These are phyloP conservation scores for Amanita polypyramis DNA, from an alignment of 768 basidiomycete genomes.

Conservation along the genomic window DNA sequence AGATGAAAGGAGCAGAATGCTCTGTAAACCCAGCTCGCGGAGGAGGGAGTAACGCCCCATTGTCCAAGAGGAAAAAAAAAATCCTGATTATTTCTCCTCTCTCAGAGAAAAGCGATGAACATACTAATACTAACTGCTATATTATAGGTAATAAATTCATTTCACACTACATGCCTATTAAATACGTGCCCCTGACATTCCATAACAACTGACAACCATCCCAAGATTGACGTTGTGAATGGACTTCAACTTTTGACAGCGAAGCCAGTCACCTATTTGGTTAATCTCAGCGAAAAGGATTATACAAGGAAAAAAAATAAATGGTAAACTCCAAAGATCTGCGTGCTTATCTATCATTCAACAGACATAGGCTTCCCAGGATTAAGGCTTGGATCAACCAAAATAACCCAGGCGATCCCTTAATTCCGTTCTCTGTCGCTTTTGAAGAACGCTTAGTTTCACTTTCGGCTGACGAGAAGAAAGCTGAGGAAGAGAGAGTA, in stretches of 20 bases:
- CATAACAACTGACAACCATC: conserved; percentile 12
- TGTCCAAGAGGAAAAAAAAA: conserved; percentile 49
- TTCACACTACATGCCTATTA: neutral
- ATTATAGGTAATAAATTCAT: conserved; percentile 6
- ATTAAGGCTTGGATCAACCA: conserved; percentile 98
- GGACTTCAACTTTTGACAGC: conserved; percentile 85
- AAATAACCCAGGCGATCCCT: conserved; percentile 89
- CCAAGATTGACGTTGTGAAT: conserved; percentile 85
- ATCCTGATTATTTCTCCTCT: conserved; percentile 25
- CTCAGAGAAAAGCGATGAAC: neutral
- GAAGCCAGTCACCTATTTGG: conserved; percentile 95
- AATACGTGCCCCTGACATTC: conserved; percentile 1
- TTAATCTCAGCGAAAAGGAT: conserved; percentile 92
- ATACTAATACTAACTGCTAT: neutral
- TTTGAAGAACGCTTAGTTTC: conserved; percentile 80
- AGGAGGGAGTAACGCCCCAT: conserved; percentile 90
- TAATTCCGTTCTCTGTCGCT: conserved; percentile 96
- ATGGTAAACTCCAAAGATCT: conserved; percentile 41
- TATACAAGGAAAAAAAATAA: conserved; percentile 98
- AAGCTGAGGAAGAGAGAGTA: conserved; percentile 64
- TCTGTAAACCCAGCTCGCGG: conserved; percentile 94
- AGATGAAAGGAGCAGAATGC: conserved; percentile 72
- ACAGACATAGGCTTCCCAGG: conserved; percentile 63
- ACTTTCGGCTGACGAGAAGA: conserved; percentile 58
- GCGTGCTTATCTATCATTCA: neutral